phyloP scores from a whole-genome alignment of 2,329 filamentous ascomycete species.

The Fusarium coicis region DNA sequence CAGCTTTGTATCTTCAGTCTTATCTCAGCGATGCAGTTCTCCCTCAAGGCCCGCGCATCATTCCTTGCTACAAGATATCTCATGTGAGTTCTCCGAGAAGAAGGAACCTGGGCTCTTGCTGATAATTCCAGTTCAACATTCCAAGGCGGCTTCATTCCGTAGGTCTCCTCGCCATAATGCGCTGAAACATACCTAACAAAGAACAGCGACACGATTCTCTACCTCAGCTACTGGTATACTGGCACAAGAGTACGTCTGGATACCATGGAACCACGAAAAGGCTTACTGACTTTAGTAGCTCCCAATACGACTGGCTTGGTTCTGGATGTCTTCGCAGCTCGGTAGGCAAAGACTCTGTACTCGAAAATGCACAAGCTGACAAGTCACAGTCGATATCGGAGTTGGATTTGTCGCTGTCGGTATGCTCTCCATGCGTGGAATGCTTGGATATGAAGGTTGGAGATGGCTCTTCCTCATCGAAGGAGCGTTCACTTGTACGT shows the following conservation, averaged over 20 bases:
- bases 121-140: background rate
- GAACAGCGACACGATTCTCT: background rate
- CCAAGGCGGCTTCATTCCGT: background rate
- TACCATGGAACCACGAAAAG: background rate
- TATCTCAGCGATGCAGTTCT: conserved; percentile 49
- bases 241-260: background rate
- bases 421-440: conserved; percentile 64
- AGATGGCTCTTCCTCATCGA: conserved; percentile 63
- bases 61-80: conserved; percentile 43
- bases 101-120: background rate
- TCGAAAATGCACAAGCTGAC: background rate
- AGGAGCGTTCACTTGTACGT: conserved; percentile 20
- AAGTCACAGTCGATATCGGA: background rate
- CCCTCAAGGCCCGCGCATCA: conserved; percentile 47
- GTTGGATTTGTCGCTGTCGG: conserved; percentile 44
- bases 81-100: background rate
- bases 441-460: conserved; percentile 65
- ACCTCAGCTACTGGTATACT: background rate
- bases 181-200: background rate
- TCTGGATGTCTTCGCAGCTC: background rate
- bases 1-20: conserved; percentile 53
- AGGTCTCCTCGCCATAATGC: background rate
- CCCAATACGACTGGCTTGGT: background rate
- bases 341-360: rapidly evolving
- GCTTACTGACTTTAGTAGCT: background rate